Evolutionary conservation across 2,329 filamentous ascomycete species (phyloP), one percentile per base, ranked within the genome.

Genomic region (Ambrosiella cleistominuta): DNA sequence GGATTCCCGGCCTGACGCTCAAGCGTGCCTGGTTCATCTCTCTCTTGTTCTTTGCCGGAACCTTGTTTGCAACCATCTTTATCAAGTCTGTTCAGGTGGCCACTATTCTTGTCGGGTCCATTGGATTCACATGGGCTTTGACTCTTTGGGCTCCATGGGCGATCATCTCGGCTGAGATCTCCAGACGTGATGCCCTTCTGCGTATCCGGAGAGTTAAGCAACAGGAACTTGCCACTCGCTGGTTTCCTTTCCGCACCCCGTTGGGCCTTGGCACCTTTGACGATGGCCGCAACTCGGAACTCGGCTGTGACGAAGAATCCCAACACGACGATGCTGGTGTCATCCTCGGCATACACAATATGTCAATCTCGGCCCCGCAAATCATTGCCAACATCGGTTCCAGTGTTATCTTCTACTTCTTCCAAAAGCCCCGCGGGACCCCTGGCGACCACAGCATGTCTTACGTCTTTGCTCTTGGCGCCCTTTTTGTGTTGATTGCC

Each of bases 61-160:
- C 86, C 67, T 95, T 93, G 81, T 86, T 86, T 66, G 81, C 82
- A 66, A 94, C 91, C 0, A 81, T 95, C 59, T 76, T 95, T 61
- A 86, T 95, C 44, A 77, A 75, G 45, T 81, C 80, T 1, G 82
- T 88, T 7, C 73, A 79, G 59, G 80, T 77, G 8, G 91, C 87
- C 1, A 95, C 86, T 0, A 75, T 81, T 1, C 77, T 95, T 39
- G 84, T 95, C 58, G 87, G 83, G 1, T 72, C 93, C 27, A 82
- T 95, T 53, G 91, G 91, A 39, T 82, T 97, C 60, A 89, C 88
- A 1, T 97, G 91, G 91, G 89, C 90, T 19, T 74, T 96, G 65
- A 89, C 89, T 1, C 80, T 94, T 35, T 97, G 91, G 91, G 91
- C 90, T 0, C 91, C 91, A 0, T 97, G 91, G 72, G 90, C 91